These are phyloP conservation scores for Purpureocillium lavendulum DNA, from an alignment of 2,329 filamentous ascomycete species.

Conservation along the genomic window DNA sequence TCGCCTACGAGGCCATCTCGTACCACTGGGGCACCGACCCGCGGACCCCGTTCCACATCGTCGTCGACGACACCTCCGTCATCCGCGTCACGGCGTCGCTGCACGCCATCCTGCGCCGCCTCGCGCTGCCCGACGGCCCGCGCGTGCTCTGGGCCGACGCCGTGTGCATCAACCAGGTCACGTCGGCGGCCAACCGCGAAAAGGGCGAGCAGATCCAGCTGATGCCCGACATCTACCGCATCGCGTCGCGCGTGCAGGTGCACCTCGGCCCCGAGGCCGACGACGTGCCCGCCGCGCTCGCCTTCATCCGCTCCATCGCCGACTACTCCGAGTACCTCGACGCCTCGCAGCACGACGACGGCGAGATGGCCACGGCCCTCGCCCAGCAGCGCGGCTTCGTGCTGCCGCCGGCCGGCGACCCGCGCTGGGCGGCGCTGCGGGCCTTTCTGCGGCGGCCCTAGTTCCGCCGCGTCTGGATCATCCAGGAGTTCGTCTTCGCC, in stretches of 20 bases:
- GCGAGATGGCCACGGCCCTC: constrained; percentile 5
- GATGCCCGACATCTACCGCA: constrained; percentile 8
- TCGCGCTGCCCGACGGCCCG: constrained; percentile 2
- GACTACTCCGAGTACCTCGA: constrained; percentile 7
- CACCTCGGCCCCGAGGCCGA: constrained; percentile 5
- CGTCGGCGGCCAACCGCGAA: constrained; percentile 4
- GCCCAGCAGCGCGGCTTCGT: constrained; percentile 4
- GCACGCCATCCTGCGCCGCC: constrained; percentile 3
- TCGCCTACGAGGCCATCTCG: constrained; percentile 5
- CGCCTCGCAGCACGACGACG: constrained; percentile 2
- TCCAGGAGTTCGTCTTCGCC: constrained; percentile 9
- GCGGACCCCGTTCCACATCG: background rate
- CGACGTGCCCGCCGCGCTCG: constrained; percentile 3
- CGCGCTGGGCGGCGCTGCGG: constrained; percentile 5
- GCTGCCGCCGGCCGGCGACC: constrained; percentile 3
- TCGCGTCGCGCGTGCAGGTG: constrained; percentile 5
- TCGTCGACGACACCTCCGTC: constrained; percentile 2
- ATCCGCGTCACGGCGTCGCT: constrained; percentile 5
- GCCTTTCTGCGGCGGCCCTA: constrained; percentile 7
- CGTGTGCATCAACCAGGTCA: constrained; percentile 10
- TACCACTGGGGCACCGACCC: constrained; percentile 8
- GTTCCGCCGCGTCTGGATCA: constrained; percentile 10
- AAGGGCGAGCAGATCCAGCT: constrained; percentile 8
- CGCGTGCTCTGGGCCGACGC: constrained; percentile 10
- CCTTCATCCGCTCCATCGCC: constrained; percentile 3